Base-by-base conservation (phyloP, 495 filamentous ascomycete genomes). In the Saxophila tyrrhenica region DNA sequence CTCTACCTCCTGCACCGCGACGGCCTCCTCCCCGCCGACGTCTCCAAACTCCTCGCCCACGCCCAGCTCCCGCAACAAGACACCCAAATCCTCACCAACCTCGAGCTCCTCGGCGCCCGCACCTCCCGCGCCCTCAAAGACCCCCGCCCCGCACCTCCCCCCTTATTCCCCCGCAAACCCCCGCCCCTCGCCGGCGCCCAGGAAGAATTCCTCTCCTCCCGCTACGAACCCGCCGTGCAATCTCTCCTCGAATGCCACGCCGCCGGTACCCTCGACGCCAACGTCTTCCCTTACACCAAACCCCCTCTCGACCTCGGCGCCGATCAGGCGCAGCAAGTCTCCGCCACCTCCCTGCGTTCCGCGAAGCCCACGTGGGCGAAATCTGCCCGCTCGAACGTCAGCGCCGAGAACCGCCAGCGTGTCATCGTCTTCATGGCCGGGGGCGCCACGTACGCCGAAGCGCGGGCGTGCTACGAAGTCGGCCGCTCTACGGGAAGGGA, bases 401-500 rank as follows among this genome's bases (percentile, higher is more conserved):
- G 80, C 10, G 78, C 84, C 19, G 90, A 95, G 61, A 88, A 86
- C 50, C 79, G 83, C 44, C 92, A 98, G 68, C 83, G 92, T 41
- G 80, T 97, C 44, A 85, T 98, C 55, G 84, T 97, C 45, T 96
- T 96, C 67, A 85, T 97, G 81, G 91, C 92, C 19, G 92, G 94
- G 35, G 92, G 92, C 39, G 94, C 94, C 7, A 98, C 90, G 2
- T 92, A 90, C 66, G 84, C 85, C 0, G 92, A 98, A 70, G 73
- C 85, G 7, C 81, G 94, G 49, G 75, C 84, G 19, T 97, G 92
- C 70, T 96, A 97, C 62, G 90, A 98, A 58, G 66, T 91, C 43
- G 84, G 86, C 9, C 75, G 84, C 54, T 62, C 77, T 46, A 78
- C 75, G 55, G 78, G 75, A 52, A 80, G 84, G 41, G 92, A 97